phyloP scores from a whole-genome alignment of 1,284 basidiomycete species.

The Melampsora abietis-canadensis region DNA sequence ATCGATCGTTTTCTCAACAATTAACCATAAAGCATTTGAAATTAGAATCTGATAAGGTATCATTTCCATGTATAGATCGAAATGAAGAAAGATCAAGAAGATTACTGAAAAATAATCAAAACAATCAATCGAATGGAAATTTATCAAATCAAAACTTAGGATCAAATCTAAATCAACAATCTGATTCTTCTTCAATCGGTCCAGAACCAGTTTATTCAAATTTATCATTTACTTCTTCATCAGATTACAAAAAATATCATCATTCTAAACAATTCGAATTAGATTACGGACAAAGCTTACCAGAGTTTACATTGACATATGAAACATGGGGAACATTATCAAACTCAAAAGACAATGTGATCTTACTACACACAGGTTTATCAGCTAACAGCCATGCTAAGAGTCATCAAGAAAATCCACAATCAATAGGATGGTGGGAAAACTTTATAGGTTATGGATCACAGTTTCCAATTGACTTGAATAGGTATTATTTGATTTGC shows the following conservation, averaged over 20 bases:
- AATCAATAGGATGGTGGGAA: constrained; percentile 90
- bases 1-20: too few species aligned
- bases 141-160: not conserved
- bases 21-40: too few species aligned
- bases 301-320: constrained; percentile 83
- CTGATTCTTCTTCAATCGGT: constrained; percentile 48
- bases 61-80: not conserved
- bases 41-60: not conserved
- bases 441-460: constrained; percentile 88
- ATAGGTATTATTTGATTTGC: constrained; percentile 89
- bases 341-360: constrained; percentile 73
- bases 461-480: constrained; percentile 79
- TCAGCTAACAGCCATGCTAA: constrained; percentile 95
- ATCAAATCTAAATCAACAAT: constrained; percentile 11
- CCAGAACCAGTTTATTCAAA: constrained; percentile 56
- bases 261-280: constrained; percentile 63
- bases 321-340: constrained; percentile 95
- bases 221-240: constrained; percentile 49
- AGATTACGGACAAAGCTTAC: constrained; percentile 68
- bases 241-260: constrained; percentile 52
- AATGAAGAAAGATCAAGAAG: not conserved
- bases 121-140: not conserved
- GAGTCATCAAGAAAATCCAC: constrained; percentile 70
- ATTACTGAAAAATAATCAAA: not conserved
- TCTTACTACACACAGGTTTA: constrained; percentile 93